Conservation (phyloP, 306 rosid species). For the Senna tora region DNA sequence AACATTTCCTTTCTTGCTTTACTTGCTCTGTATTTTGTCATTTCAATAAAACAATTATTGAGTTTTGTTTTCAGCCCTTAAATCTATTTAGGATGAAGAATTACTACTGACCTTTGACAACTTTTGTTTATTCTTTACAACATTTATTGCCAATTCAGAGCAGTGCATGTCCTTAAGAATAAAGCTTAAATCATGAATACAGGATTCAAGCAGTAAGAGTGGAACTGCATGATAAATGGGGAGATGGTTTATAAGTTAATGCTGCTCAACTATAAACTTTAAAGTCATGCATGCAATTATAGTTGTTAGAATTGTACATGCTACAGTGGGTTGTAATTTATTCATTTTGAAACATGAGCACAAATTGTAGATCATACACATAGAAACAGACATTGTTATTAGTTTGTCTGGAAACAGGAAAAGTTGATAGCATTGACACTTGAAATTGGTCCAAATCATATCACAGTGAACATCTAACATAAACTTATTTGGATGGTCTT, state of each 20-base stretch:
- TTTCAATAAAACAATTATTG: slow-evolving; percentile 2
- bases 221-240: background rate
- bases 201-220: slow-evolving; percentile 6
- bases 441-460: background rate
- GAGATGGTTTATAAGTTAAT: background rate
- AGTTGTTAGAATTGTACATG: background rate
- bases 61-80: slow-evolving; percentile 4
- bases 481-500: background rate
- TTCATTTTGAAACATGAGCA: background rate
- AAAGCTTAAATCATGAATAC: slow-evolving; percentile 22
- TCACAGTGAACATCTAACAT: background rate
- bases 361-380: background rate
- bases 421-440: background rate
- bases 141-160: slow-evolving; percentile 4
- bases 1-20: slow-evolving; percentile 25
- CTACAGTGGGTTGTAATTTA: background rate
- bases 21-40: slow-evolving; percentile 13
- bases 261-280: background rate
- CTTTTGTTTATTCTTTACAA: slow-evolving; percentile 2
- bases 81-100: background rate
- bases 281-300: background rate
- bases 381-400: background rate
- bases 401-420: background rate
- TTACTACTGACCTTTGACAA: slow-evolving; percentile 7
- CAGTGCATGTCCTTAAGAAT: slow-evolving; percentile 18